Evolutionary conservation across 2,329 filamentous ascomycete genomes (phyloP).

Genomic region (Tolypocladium album): DNA sequence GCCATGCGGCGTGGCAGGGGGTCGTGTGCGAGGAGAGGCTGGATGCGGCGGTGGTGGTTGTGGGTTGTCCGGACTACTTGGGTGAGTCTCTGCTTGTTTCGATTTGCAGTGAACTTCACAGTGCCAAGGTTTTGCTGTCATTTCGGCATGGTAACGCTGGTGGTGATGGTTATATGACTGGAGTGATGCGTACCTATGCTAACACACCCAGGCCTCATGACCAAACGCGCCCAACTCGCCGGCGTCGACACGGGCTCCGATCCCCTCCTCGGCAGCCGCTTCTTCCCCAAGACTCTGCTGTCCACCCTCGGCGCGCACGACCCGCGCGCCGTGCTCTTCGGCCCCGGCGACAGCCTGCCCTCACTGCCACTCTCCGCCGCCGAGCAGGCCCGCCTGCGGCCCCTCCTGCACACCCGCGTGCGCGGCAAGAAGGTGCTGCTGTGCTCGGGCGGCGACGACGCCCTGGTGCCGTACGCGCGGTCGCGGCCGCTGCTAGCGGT

Average conservation of each 20-base stretch:
- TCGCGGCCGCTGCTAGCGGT: constrained; percentile 50
- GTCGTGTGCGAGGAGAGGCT: constrained; percentile 70
- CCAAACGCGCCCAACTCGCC: constrained; percentile 62
- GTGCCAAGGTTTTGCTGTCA: not conserved
- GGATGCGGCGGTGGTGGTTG: constrained; percentile 65
- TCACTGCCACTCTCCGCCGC: constrained; percentile 17
- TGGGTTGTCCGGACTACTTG: constrained; percentile 84
- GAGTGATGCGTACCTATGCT: not conserved
- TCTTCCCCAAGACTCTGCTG: constrained; percentile 65
- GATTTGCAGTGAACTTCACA: not conserved
- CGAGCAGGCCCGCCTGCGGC: constrained; percentile 32
- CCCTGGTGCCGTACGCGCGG: constrained; percentile 58
- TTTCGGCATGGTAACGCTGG: not conserved
- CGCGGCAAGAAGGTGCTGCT: constrained; percentile 54
- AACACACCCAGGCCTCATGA: constrained; percentile 47
- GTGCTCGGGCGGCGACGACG: constrained; percentile 57
- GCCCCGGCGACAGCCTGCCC: constrained; percentile 25
- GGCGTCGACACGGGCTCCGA: constrained; percentile 42
- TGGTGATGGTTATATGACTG: not conserved
- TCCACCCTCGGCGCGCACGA: constrained; percentile 55
- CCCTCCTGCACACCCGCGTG: constrained; percentile 36
- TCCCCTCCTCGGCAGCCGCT: constrained; percentile 62
- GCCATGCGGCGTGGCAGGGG: constrained; percentile 78
- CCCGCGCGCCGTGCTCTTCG: constrained; percentile 64
- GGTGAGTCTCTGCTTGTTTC: constrained; percentile 24